phyloP scores from a whole-genome alignment of 2,329 filamentous ascomycete genomes.

The Talaromyces verruculosus region DNA sequence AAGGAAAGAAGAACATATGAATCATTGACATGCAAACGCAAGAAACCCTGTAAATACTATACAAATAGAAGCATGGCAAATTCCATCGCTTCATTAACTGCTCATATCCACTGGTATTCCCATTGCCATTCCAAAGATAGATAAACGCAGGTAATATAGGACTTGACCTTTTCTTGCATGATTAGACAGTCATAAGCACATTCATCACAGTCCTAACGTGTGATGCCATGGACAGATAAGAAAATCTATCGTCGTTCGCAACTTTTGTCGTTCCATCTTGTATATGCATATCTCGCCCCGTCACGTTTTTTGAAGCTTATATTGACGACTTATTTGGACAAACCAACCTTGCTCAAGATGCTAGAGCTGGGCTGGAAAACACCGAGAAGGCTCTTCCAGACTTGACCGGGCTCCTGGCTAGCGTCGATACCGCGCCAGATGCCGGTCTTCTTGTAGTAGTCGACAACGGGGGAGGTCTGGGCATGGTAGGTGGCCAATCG shows the following conservation, averaged over 20 bases:
- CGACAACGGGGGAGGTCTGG: constrained; percentile 88
- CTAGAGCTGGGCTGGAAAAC: constrained; percentile 60
- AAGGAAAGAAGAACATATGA: constrained; percentile 1
- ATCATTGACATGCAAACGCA: constrained; percentile 10
- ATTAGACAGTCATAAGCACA: constrained; percentile 23
- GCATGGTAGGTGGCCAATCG: constrained; percentile 88
- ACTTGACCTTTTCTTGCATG: constrained; percentile 19
- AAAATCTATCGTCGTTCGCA: constrained; percentile 7
- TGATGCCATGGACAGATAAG: constrained; percentile 6
- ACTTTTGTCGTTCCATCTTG: constrained; percentile 4
- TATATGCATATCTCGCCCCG: not conserved
- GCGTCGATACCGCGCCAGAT: constrained; percentile 97
- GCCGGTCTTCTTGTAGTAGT: constrained; percentile 95
- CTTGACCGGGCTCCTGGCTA: constrained; percentile 89
- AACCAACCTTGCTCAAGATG: constrained; percentile 56
- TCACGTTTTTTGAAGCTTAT: too few species aligned
- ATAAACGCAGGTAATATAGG: constrained; percentile 17
- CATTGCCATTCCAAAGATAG: constrained; percentile 21
- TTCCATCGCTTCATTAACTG: constrained; percentile 15
- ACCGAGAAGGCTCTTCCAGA: constrained; percentile 88
- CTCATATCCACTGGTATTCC: constrained; percentile 17
- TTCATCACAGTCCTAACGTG: constrained; percentile 15
- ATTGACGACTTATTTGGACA: constrained; percentile 48
- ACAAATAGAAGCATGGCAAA: constrained; percentile 20
- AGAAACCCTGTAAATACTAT: constrained; percentile 23